phyloP scores from a whole-genome alignment of 1,284 basidiomycete species.

The Trichosporon asahii region DNA sequence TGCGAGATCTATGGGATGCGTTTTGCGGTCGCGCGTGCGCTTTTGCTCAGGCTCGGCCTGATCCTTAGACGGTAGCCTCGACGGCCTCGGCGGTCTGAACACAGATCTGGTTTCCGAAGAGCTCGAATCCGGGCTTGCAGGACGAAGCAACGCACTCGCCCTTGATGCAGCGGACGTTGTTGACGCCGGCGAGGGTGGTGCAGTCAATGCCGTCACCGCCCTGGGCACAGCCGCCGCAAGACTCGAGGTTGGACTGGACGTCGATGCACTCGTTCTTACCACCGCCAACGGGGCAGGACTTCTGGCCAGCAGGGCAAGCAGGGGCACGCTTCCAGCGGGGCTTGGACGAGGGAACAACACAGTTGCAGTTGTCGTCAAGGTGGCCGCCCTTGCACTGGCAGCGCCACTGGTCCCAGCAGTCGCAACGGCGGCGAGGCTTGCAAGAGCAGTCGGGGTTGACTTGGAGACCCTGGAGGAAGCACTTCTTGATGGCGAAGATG shows the following conservation, averaged over 20 bases:
- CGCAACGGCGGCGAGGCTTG: conserved; percentile 12
- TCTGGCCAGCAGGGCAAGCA: conserved; percentile 14
- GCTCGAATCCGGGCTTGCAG: conserved; percentile 19
- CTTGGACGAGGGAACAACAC: conserved; percentile 18
- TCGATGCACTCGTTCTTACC: conserved; percentile 28
- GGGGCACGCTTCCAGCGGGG: conserved; percentile 12
- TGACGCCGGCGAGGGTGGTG: conserved; percentile 59
- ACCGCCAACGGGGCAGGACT: conserved; percentile 21
- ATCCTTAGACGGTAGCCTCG: neutral
- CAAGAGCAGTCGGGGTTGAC: conserved; percentile 24
- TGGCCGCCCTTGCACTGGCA: conserved; percentile 18
- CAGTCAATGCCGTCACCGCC: conserved; percentile 65
- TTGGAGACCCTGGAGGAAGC: conserved; percentile 11
- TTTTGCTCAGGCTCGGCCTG: neutral
- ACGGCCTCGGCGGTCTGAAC: conserved; percentile 6
- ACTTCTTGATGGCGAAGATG: conserved; percentile 11
- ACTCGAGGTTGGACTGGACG: conserved; percentile 24
- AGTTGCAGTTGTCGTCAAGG: conserved; percentile 21
- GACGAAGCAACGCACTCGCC: conserved; percentile 22
- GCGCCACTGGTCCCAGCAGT: conserved; percentile 17
- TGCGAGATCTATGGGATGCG: neutral
- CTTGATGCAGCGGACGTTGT: conserved; percentile 23
- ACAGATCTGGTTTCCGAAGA: conserved; percentile 14
- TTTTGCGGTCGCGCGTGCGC: neutral
- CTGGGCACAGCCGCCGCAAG: conserved; percentile 64